A percentile compares a stretch with the other conserved stretches of the same genome.
Conservation (phyloP, 768 basidiomycete species). For the Amanita phalloides region DNA sequence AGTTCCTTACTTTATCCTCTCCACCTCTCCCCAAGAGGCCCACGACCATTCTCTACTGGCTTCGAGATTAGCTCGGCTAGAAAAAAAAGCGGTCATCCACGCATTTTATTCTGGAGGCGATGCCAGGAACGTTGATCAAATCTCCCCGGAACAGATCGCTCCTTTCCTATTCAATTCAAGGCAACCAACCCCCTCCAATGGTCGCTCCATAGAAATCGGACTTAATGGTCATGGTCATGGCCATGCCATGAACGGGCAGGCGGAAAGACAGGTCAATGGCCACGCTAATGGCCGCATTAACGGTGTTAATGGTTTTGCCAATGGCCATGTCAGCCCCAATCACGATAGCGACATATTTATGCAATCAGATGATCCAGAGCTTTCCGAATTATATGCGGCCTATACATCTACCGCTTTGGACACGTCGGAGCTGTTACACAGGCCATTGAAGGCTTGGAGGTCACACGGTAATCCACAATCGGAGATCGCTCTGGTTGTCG, state of each 20-base stretch:
- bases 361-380: constrained; percentile 14
- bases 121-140: constrained; percentile 32
- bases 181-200: constrained; percentile 23
- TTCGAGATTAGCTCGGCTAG: constrained; percentile 60
- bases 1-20: constrained; percentile 76
- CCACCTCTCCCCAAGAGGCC: constrained; percentile 66
- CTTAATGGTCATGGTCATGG: background rate
- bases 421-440: constrained; percentile 49
- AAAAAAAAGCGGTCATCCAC: constrained; percentile 76
- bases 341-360: background rate
- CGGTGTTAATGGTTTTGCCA: constrained; percentile 13
- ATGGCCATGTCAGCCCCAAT: background rate
- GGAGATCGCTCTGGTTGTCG: constrained; percentile 57
- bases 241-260: constrained; percentile 14
- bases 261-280: constrained; percentile 15
- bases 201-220: background rate
- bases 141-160: constrained; percentile 47
- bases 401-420: constrained; percentile 64
- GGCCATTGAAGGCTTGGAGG: constrained; percentile 47
- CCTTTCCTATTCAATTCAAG: constrained; percentile 48
- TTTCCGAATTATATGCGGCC: constrained; percentile 31
- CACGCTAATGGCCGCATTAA: constrained; percentile 10
- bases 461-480: constrained; percentile 44
- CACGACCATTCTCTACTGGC: constrained; percentile 88
- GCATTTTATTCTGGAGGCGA: constrained; percentile 48